Evolutionary conservation across 768 basidiomycete genomes (phyloP), one percentile per base, ranked within the genome.

Genomic region (Trametes maxima): DNA sequence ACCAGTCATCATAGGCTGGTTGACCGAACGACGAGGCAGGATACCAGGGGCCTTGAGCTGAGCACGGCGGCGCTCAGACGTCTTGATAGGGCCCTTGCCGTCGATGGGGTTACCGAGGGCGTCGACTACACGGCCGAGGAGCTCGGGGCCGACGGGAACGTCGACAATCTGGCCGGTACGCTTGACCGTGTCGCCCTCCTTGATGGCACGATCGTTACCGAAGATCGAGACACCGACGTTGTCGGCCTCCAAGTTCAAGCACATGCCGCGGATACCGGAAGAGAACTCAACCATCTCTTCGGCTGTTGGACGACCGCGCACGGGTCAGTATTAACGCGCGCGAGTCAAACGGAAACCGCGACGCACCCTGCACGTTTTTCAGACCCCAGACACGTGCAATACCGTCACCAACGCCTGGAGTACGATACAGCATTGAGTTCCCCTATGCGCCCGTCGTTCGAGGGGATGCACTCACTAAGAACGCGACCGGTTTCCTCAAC

Each of bases 201-300:
- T 95, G 87, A 98, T 98, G 82, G 90, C 86, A 85, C 92, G 92
- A 79, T 94, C 92, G 75, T 90, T 91, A 86, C 90, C 91, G 85
- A 99, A 99, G 83, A 98, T 95, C 82, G 97, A 94, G 74, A 99
- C 94, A 94, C 97, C 97, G 84, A 98, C 96, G 73, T 98, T 98
- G 89, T 98, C 97, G 80, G 96, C 94, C 82, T 99, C 97, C 88
- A 99, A 90, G 91, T 99, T 99, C 79, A 99, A 80, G 79, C 95
- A 98, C 97, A 99, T 99, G 85, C 97, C 97, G 76, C 97, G 95
- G 72, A 99, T 88, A 79, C 97, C 97, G 53, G 97, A 98, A 51
- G 96, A 94, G 86, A 99, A 99, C 86, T 99, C 97, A 86, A 99
- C 97, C 97, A 99, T 99, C 88, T 99, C 97, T 82, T 99, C 97